Base-by-base conservation (phyloP, 2,329 filamentous ascomycete species). In the Colletotrichum phormii region DNA sequence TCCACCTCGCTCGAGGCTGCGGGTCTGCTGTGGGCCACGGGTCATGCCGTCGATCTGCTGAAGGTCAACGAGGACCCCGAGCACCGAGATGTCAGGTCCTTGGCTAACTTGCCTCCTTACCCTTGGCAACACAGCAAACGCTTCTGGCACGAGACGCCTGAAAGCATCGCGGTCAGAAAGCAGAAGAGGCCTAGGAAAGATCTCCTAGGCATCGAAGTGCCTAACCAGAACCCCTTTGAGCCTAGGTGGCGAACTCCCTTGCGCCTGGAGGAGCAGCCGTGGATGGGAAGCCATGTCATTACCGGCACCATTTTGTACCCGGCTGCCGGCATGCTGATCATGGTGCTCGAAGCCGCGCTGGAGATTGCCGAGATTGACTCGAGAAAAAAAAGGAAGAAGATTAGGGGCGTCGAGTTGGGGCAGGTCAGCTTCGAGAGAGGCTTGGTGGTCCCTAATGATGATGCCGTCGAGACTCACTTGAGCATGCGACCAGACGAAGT, bases 241-340 rank as follows among this genome's bases (percentile, higher is more conserved):
- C 53, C 70, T 4, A 57, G 57, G 5, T 74, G 53, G 53, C 68
- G 24, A 68, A 72, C 60, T n/a, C 51, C 33, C n/a, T 74, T 69
- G 60, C 1, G 69, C 35, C 13, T 82, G 1, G 77, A 79, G 7
- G 80, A 84, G 42, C 64, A 83, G 29, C 82, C 87, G n/a, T 87
- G 87, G 69, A 80, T 85, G 26, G 77, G 84, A 67, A 84, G 87
- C 73, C 86, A 87, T 77, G 76, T 77, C 22, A 84, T 86, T 76
- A 81, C 85, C 67, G 84, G 80, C 75, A 79, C 84, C 54, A 81
- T 81, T 70, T 82, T 85, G 73, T 83, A 82, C 68, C 80, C 84
- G 64, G 81, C 79, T 15, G 77, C 79, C 12, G 83, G 81, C 54
- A 75, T 77, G 29, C 76, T 80, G 1, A 79, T 81, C 24, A 78